Evolutionary conservation across 2,329 filamentous ascomycete species (phyloP).

Genomic region (Lachnellula suecica): DNA sequence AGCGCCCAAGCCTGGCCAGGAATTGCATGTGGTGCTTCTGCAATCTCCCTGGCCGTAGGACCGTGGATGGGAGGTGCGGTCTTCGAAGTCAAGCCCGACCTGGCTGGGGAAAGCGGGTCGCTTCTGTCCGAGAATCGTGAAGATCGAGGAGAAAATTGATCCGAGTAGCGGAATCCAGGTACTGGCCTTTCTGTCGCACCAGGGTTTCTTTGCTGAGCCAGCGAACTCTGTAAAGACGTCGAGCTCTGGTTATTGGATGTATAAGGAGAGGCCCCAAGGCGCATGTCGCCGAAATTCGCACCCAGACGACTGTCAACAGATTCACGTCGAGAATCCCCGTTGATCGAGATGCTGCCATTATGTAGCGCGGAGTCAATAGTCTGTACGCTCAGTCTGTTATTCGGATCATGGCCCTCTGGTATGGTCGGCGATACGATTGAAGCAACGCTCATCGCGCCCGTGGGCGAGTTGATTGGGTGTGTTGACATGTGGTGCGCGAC

Average conservation of each 20-base stretch:
- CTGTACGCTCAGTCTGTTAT: conserved; percentile 17
- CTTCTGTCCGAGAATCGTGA: conserved; percentile 10
- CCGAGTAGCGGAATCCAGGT: conserved; percentile 45
- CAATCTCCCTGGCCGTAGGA: conserved; percentile 63
- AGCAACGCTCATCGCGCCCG: conserved; percentile 64
- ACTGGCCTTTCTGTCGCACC: conserved; percentile 33
- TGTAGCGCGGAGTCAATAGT: conserved; percentile 22
- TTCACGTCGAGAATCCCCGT: conserved; percentile 61
- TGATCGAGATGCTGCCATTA: conserved; percentile 30
- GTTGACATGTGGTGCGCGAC: conserved; percentile 41
- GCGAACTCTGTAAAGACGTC: conserved; percentile 68
- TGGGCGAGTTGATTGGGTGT: conserved; percentile 55
- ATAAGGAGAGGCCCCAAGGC: conserved; percentile 69
- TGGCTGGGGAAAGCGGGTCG: conserved; percentile 9
- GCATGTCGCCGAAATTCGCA: conserved; percentile 67
- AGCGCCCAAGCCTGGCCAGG: conserved; percentile 86
- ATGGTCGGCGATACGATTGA: conserved; percentile 64
- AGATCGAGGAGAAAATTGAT: conserved; percentile 45
- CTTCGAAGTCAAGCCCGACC: conserved; percentile 39
- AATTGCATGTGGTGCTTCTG: conserved; percentile 72
- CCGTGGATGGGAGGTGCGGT: conserved; percentile 77
- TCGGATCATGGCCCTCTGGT: conserved; percentile 15
- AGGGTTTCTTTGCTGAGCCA: conserved; percentile 66
- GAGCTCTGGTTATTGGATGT: conserved; percentile 76
- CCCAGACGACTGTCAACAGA: conserved; percentile 81